These are phyloP conservation scores for Endocalyx cinctus DNA, from an alignment of 2,329 filamentous ascomycete genomes.

Conservation along the genomic window DNA sequence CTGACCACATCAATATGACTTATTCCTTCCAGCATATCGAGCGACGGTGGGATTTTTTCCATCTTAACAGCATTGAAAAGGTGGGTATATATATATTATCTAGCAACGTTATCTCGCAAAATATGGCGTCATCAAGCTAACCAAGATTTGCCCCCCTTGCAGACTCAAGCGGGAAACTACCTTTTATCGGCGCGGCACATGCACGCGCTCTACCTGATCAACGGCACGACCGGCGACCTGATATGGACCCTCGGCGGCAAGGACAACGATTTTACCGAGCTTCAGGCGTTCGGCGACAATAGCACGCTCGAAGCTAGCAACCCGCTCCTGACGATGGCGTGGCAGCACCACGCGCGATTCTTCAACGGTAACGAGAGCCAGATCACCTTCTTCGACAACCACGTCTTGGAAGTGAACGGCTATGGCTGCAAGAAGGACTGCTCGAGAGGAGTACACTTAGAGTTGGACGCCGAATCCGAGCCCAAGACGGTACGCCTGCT, in stretches of 20 bases:
- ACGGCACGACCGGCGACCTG: constrained; percentile 8
- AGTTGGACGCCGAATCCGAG: constrained; percentile 4
- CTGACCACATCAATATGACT: constrained; percentile 5
- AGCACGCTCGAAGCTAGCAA: constrained; percentile 2
- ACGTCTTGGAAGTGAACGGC: constrained; percentile 5
- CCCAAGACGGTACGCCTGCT: constrained; percentile 8
- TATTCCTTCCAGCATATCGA: constrained; percentile 3
- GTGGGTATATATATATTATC: too few species aligned
- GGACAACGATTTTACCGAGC: constrained; percentile 11
- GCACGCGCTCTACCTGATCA: constrained; percentile 8
- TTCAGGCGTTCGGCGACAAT: constrained; percentile 1
- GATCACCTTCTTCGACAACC: constrained; percentile 12
- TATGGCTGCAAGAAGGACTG: constrained; percentile 7
- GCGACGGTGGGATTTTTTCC: constrained; percentile 8
- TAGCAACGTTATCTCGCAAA: too few species aligned
- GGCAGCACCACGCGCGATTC: constrained; percentile 13
- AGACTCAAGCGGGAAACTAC: constrained; percentile 10
- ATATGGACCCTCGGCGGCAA: constrained; percentile 12
- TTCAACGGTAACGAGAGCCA: constrained; percentile 5
- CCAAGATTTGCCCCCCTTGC: too few species aligned
- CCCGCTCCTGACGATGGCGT: constrained; percentile 8
- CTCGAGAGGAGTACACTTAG: constrained; percentile 8
- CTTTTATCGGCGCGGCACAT: constrained; percentile 10
- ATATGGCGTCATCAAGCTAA: too few species aligned
- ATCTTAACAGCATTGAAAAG: constrained; percentile 10